phyloP scores from a whole-genome alignment of 129 eudicot genomes.

The Pseudognaphalium luteoalbum region DNA sequence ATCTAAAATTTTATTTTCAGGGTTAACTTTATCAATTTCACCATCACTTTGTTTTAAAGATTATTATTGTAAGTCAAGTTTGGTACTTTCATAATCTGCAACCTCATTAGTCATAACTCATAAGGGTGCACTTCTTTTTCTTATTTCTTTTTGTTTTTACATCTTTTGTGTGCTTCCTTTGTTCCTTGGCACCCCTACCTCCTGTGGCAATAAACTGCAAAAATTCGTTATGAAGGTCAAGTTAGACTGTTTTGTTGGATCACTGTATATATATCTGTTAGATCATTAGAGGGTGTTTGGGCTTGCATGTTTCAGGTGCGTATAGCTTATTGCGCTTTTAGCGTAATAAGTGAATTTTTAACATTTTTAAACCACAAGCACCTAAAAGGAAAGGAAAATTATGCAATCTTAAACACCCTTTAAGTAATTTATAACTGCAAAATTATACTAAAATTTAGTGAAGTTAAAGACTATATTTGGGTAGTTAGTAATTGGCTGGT shows the following conservation, averaged over 20 bases:
- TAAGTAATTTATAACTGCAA: background rate
- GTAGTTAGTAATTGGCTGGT: background rate
- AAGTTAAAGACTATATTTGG: background rate
- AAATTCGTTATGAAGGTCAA: conserved; percentile 17
- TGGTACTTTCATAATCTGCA: conserved; percentile 4
- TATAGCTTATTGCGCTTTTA: background rate
- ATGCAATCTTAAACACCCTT: background rate
- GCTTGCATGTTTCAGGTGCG: background rate
- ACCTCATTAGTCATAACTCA: conserved; percentile 10
- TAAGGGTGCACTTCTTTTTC: conserved; percentile 4
- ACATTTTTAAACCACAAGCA: background rate
- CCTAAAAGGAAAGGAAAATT: no score
- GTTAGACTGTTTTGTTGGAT: conserved; percentile 13
- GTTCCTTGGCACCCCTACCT: conserved; percentile 7
- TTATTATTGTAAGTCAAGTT: conserved; percentile 13
- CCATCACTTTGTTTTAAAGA: background rate
- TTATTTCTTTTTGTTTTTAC: background rate
- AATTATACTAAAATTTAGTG: background rate
- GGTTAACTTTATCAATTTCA: conserved; percentile 6
- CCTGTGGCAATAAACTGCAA: conserved; percentile 25
- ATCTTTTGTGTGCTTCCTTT: conserved; percentile 21
- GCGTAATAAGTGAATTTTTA: background rate
- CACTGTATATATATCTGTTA: no score
- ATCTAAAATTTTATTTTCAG: background rate
- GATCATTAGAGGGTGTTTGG: background rate